These are phyloP conservation scores for Artemisia tridentata DNA, from an alignment of 129 eudicot species.

Conservation along the genomic window DNA sequence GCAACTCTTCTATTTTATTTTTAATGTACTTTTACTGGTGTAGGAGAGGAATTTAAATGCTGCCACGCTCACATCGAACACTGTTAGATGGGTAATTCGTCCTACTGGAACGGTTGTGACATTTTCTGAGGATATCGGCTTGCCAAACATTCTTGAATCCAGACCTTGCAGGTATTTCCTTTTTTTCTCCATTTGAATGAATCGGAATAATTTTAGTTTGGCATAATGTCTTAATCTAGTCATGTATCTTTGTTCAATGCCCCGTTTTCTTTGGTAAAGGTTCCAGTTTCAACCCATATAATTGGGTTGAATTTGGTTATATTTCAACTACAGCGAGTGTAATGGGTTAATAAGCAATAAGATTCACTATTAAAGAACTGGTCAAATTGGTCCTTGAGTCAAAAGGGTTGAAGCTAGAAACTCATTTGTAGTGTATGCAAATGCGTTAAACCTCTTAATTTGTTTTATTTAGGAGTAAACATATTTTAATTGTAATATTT, in stretches of 20 bases:
- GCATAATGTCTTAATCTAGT: background rate
- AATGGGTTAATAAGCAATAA: too few species aligned
- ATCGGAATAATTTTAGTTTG: background rate
- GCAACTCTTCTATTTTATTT: conserved; percentile 1
- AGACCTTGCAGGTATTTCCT: conserved; percentile 51
- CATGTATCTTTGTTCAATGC: background rate
- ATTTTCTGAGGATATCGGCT: conserved; percentile 71
- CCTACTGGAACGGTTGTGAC: conserved; percentile 73
- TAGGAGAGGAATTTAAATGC: conserved; percentile 68
- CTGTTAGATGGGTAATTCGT: conserved; percentile 70
- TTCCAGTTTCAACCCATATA: too few species aligned
- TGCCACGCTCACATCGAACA: conserved; percentile 44
- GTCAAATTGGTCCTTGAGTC: too few species aligned
- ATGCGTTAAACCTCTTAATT: too few species aligned
- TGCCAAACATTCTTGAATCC: conserved; percentile 65
- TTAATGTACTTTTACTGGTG: conserved; percentile 13
- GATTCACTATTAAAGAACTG: too few species aligned
- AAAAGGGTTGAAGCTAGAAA: too few species aligned
- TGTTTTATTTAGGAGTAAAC: too few species aligned
- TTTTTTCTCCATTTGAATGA: background rate
- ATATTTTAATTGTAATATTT: too few species aligned
- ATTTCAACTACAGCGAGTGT: too few species aligned
- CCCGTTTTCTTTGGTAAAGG: background rate
- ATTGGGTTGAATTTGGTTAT: too few species aligned
- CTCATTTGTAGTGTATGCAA: too few species aligned